Evolutionary conservation across 1,139 yeast species (phyloP), one percentile per base, ranked within the genome.

Genomic region (Nematodospora anomalae): DNA sequence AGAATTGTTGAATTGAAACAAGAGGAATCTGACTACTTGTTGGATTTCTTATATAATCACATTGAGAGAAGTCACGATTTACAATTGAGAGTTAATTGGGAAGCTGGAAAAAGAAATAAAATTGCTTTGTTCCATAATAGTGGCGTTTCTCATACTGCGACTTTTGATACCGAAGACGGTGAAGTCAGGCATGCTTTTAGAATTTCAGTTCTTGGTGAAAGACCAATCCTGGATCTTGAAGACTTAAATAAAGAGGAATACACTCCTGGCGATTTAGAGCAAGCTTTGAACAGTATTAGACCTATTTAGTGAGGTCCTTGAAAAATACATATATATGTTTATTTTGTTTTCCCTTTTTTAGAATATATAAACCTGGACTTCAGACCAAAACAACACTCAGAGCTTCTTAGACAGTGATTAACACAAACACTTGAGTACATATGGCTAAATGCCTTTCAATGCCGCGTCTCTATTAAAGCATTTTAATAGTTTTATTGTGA

Each of bases 21-120:
- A 44, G 81, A 77, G 51, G 83, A 79, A 53, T 72, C 79, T 3
- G 74, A 71, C 33, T 62, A 58, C 40, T 59, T 79, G 47, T 62
- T 78, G 48, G 61, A 65, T 30, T 77, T 78, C 56, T 64, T 78
- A 18, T 55, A 44, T 43, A 46, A 47, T 26, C 60, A 54, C 37
- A 42, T 55, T 37, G 57, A 49, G 24, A 48, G 64, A 26, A 60
- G 74, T 24, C 73, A 69, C 16, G 83, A 78, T 50, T 64, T 78
- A 45, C 82, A 76, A 44, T 66, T 74, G 43, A 66, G 83, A 53
- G 80, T 76, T 13, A 69, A 61, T 46, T 78, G 82, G 80, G 79
- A 76, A 50, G 35, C 41, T 11, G 49, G 49, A 27, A 31, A 33
- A 28, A 74, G 74, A 34, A 71, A 69, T 26, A 62, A 81, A 16